Conservation (phyloP, 305 asterid genomes). For the Fraxinus velutina region DNA sequence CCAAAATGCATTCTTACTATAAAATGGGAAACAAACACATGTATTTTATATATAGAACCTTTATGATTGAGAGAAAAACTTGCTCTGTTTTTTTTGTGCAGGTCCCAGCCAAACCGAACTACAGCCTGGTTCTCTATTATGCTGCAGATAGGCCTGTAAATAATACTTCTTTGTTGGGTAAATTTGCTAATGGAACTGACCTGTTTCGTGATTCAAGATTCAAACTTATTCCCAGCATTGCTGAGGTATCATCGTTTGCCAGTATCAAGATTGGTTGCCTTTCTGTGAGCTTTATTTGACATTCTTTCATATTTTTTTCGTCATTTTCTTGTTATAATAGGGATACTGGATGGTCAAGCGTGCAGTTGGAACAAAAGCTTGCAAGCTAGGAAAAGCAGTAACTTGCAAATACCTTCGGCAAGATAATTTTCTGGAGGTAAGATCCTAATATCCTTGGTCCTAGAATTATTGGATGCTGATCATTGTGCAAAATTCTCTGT, state of each 20-base stretch:
- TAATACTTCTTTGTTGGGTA: slow-evolving; percentile 71
- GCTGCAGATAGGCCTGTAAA: slow-evolving; percentile 88
- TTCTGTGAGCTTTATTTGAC: slow-evolving; percentile 13
- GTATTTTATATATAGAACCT: not conserved
- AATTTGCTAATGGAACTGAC: slow-evolving; percentile 80
- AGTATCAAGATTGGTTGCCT: slow-evolving; percentile 10
- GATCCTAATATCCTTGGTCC: slow-evolving; percentile 14
- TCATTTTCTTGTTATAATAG: slow-evolving; percentile 33
- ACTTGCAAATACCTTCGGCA: slow-evolving; percentile 89
- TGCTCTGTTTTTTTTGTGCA: slow-evolving; percentile 35
- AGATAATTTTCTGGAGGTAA: slow-evolving; percentile 95
- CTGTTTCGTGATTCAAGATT: slow-evolving; percentile 89
- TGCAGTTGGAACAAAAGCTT: slow-evolving; percentile 98
- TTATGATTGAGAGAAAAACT: slow-evolving; percentile 6
- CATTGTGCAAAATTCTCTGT: not conserved
- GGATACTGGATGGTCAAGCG: slow-evolving; percentile 99
- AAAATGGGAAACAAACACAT: not conserved
- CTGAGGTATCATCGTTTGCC: slow-evolving; percentile 54
- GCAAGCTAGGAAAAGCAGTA: slow-evolving; percentile 95
- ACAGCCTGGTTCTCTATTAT: slow-evolving; percentile 89
- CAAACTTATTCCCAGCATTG: slow-evolving; percentile 97
- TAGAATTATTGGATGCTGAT: slow-evolving; percentile 5
- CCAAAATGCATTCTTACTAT: not conserved
- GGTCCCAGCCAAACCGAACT: slow-evolving; percentile 97
- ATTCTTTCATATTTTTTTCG: slow-evolving; percentile 17